Base-by-base conservation (phyloP, 2,329 filamentous ascomycete species). In the Talaromyces sp. region DNA sequence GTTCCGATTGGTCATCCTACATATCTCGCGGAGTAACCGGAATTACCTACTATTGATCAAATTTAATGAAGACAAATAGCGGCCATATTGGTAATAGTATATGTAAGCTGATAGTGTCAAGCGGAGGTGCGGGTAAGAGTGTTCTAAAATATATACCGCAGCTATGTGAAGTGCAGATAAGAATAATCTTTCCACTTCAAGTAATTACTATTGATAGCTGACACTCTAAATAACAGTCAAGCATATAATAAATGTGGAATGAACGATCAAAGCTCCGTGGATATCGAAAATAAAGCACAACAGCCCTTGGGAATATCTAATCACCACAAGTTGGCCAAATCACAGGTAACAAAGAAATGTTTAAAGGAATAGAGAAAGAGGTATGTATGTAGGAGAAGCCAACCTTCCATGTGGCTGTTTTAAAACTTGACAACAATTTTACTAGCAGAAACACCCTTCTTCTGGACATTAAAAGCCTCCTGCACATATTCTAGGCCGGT, bases 401-500 rank as follows among this genome's bases (percentile, higher is more conserved):
- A 16, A 31, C 16, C 19, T 10, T 16, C 16, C 24, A 52, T 35
- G 14, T 5, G 24, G n/a, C 2, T 5, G 27, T 10, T 54, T 59
- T 59, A 63, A 9, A 65, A 14, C 16, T 68, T 65, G 13, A 81
- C 74, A n/a, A 82, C 79, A 27, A 81, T 58, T 70, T 82, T 83
- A 68, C 74, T 74, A 1, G 77, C 80, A 22, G 78, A 80, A 5
- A 82, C 77, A 39, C 78, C 78, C 6, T 80, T 79, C 60, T 74
- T 74, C 50, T 67, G 73, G 0, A 73, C 58, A 65, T 81, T 75
- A 31, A 83, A 64, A 1, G 74, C 81, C 3, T 73, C 75, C 66
- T 83, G 80, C 1, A 83, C 69, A 31, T 70, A 74, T 59, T 78
- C 77, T 9, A 83, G 67, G 3, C 81, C 81, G 5, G 75, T 72